phyloP scores from a whole-genome alignment of 257 asterid genomes.

The Solanum lycopersicoides region DNA sequence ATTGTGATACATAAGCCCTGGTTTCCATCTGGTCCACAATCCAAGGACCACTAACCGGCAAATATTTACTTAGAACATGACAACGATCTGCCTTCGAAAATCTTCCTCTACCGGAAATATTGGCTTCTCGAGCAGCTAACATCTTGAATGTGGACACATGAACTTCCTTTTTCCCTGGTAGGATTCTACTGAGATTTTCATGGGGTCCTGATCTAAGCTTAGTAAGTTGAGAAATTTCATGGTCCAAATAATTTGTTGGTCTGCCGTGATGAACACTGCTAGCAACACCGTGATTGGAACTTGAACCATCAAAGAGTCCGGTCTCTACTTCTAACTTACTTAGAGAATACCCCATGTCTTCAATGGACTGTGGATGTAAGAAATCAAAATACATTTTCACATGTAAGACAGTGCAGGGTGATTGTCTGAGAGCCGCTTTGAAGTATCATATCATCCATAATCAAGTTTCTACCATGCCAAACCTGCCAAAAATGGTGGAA shows the following conservation, averaged over 20 bases:
- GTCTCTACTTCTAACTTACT: constrained; percentile 55
- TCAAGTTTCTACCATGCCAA: not conserved
- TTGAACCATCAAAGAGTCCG: constrained; percentile 35
- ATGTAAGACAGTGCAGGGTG: not conserved
- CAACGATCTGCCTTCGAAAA: constrained; percentile 65
- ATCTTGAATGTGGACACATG: constrained; percentile 53
- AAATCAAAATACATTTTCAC: constrained; percentile 3
- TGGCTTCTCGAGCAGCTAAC: constrained; percentile 76
- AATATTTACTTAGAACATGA: constrained; percentile 59
- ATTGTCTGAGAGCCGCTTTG: not conserved
- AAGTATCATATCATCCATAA: constrained; percentile 3
- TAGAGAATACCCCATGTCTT: constrained; percentile 57
- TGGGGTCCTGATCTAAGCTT: constrained; percentile 60
- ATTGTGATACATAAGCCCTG: constrained; percentile 80
- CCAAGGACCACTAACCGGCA: constrained; percentile 64
- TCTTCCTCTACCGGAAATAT: constrained; percentile 54
- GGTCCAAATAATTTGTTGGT: constrained; percentile 17
- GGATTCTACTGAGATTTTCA: constrained; percentile 26
- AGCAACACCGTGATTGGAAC: constrained; percentile 17
- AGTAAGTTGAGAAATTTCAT: constrained; percentile 69
- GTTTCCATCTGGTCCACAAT: constrained; percentile 73
- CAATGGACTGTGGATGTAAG: constrained; percentile 10
- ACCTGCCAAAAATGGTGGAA: not conserved
- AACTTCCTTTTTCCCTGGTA: constrained; percentile 35
- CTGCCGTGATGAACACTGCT: constrained; percentile 6